phyloP scores from a whole-genome alignment of 345 rosid genomes.

The Eucalyptus cloeziana region DNA sequence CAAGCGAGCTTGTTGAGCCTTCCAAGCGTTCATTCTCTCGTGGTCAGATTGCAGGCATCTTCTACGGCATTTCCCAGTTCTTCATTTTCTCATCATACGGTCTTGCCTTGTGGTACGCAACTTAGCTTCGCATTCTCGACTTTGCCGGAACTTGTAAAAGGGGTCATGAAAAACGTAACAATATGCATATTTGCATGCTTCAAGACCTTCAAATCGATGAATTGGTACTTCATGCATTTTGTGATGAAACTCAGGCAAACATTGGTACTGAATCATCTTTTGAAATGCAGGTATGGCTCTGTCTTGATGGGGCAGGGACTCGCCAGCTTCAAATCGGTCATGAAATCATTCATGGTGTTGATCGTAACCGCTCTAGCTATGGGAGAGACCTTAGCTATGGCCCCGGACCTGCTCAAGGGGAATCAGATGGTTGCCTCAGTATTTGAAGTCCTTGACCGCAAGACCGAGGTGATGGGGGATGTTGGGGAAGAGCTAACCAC shows the following conservation, averaged over 20 bases:
- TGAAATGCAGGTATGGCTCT: slow-evolving; percentile 68
- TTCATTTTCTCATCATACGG: slow-evolving; percentile 96
- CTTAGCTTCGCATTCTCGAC: background rate
- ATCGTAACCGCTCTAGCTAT: slow-evolving; percentile 92
- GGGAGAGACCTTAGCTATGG: slow-evolving; percentile 90
- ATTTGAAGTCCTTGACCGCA: slow-evolving; percentile 72
- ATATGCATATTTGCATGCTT: background rate
- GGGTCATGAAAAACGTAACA: background rate
- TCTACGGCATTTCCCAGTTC: slow-evolving; percentile 91
- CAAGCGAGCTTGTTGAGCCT: slow-evolving; percentile 74
- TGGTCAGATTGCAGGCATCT: slow-evolving; percentile 87
- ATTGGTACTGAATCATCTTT: background rate
- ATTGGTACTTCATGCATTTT: background rate
- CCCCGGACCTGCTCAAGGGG: slow-evolving; percentile 89
- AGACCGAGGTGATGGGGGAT: slow-evolving; percentile 55
- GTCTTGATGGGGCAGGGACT: slow-evolving; percentile 79
- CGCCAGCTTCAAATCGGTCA: slow-evolving; percentile 65
- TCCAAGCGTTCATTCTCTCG: slow-evolving; percentile 61
- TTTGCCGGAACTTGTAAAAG: background rate
- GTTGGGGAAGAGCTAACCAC: slow-evolving; percentile 44
- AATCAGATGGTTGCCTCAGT: slow-evolving; percentile 93
- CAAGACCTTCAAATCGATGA: background rate
- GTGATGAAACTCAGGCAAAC: background rate
- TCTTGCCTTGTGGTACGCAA: slow-evolving; percentile 78
- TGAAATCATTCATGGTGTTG: slow-evolving; percentile 95